Conservation (phyloP, 148 eudicot species). For the Camellia japonica region DNA sequence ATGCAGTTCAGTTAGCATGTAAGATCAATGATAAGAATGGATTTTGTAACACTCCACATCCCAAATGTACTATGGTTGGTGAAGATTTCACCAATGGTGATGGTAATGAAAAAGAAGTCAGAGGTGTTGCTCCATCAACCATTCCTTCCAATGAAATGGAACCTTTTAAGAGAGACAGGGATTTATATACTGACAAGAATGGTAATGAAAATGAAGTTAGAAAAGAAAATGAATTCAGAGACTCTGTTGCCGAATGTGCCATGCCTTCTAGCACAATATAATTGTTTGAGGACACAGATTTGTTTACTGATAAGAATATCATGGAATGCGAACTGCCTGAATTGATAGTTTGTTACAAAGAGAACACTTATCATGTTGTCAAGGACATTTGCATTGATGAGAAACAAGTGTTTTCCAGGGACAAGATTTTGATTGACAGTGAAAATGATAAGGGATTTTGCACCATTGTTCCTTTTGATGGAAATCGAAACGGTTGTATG, state of each 20-base stretch:
- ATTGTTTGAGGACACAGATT: slow-evolving; percentile 18
- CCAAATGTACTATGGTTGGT: slow-evolving; percentile 30
- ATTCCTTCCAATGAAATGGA: slow-evolving; percentile 12
- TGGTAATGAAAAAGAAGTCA: slow-evolving; percentile 23
- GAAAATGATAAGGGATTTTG: slow-evolving; percentile 22
- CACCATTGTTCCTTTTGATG: slow-evolving; percentile 17
- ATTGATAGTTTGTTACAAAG: slow-evolving; percentile 56
- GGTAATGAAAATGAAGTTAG: slow-evolving; percentile 4
- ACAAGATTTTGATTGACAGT: slow-evolving; percentile 39
- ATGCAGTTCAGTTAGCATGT: slow-evolving; percentile 37
- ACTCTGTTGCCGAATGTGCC: slow-evolving; percentile 1
- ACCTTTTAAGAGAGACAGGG: neutral
- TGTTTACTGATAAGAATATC: slow-evolving; percentile 57
- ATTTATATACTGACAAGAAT: neutral
- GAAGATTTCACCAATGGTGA: slow-evolving; percentile 21
- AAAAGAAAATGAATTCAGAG: slow-evolving; percentile 18
- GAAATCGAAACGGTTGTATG: slow-evolving; percentile 15
- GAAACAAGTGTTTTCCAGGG: slow-evolving; percentile 41
- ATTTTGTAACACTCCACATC: slow-evolving; percentile 45
- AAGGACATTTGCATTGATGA: slow-evolving; percentile 88
- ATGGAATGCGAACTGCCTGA: slow-evolving; percentile 62
- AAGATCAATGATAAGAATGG: slow-evolving; percentile 34
- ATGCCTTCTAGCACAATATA: slow-evolving; percentile 17
- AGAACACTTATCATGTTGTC: slow-evolving; percentile 48
- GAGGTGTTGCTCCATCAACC: slow-evolving; percentile 13